Percentiles rank a stretch among this genome's conserved stretches.
Evolutionary conservation across 768 basidiomycete species (phyloP).

Genomic region (Rhodotorula sphaerocarpa): DNA sequence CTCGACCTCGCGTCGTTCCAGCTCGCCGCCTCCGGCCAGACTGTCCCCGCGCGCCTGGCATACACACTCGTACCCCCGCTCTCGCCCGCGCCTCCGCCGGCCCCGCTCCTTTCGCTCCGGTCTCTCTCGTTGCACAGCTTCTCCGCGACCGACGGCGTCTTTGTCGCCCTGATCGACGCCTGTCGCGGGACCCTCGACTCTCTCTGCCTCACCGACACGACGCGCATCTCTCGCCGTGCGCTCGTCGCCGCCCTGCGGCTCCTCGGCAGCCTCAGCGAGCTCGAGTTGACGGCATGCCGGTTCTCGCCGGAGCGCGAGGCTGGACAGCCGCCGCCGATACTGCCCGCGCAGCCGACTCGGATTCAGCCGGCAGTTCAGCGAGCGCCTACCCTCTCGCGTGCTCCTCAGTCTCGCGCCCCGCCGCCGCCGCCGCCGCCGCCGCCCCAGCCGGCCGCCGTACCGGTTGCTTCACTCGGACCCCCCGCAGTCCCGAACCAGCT

Average conservation of each 20-base stretch:
- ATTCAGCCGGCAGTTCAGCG: no score
- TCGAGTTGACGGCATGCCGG: not conserved
- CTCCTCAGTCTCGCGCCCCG: no score
- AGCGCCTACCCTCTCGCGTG: no score
- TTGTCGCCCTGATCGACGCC: not conserved
- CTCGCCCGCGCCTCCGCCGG: not conserved
- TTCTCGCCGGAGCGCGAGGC: not conserved
- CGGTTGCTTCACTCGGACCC: not conserved
- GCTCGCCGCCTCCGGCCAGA: not conserved
- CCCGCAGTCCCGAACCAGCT: no score
- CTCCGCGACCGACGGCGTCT: not conserved
- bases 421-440: not conserved
- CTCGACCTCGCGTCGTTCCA: no score
- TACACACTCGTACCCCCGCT: not conserved
- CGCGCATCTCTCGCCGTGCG: not conserved
- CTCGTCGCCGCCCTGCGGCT: not conserved
- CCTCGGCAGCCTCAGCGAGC: not conserved
- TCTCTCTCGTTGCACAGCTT: not conserved
- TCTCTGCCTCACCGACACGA: not conserved
- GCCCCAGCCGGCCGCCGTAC: not conserved
- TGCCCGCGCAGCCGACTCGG: no score
- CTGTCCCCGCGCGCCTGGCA: not conserved
- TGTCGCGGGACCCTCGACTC: not conserved
- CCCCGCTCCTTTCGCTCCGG: not conserved
- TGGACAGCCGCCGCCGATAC: no score